phyloP scores from a whole-genome alignment of 352 stramenopile genomes.

The Thalassiosira livingstoniorum region DNA sequence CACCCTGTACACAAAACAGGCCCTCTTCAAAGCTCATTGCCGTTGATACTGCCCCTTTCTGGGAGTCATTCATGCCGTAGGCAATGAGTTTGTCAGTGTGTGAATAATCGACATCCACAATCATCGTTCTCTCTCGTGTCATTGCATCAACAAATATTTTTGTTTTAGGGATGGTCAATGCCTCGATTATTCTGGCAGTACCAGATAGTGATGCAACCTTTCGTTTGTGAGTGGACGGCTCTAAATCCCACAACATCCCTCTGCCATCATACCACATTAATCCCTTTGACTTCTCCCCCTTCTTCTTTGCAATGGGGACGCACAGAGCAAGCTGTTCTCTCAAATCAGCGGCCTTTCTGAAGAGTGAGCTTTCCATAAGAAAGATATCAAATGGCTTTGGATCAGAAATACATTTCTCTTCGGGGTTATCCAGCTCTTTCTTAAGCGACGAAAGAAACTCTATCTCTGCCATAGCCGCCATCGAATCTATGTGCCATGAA shows the following conservation, averaged over 20 bases:
- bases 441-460: slow-evolving; percentile 50
- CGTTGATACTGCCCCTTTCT: slow-evolving; percentile 42
- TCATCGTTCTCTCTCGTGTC: slow-evolving; percentile 25
- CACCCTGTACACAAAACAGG: slow-evolving; percentile 47
- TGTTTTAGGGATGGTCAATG: slow-evolving; percentile 22
- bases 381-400: slow-evolving; percentile 46
- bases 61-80: slow-evolving; percentile 46
- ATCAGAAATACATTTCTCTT: slow-evolving; percentile 36
- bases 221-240: slow-evolving; percentile 32
- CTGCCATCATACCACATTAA: slow-evolving; percentile 36
- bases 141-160: slow-evolving; percentile 31
- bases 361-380: slow-evolving; percentile 45
- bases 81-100: background rate
- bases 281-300: slow-evolving; percentile 33
- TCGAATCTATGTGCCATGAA: slow-evolving; percentile 29
- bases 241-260: slow-evolving; percentile 35
- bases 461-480: slow-evolving; percentile 39
- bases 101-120: slow-evolving; percentile 10
- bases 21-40: slow-evolving; percentile 35
- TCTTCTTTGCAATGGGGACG: slow-evolving; percentile 39
- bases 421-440: slow-evolving; percentile 44
- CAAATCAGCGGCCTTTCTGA: slow-evolving; percentile 3
- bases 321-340: slow-evolving; percentile 41
- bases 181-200: slow-evolving; percentile 35
- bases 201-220: slow-evolving; percentile 50